phyloP scores from a whole-genome alignment of 2,329 filamentous ascomycete genomes.

The Trichoderma sp. region DNA sequence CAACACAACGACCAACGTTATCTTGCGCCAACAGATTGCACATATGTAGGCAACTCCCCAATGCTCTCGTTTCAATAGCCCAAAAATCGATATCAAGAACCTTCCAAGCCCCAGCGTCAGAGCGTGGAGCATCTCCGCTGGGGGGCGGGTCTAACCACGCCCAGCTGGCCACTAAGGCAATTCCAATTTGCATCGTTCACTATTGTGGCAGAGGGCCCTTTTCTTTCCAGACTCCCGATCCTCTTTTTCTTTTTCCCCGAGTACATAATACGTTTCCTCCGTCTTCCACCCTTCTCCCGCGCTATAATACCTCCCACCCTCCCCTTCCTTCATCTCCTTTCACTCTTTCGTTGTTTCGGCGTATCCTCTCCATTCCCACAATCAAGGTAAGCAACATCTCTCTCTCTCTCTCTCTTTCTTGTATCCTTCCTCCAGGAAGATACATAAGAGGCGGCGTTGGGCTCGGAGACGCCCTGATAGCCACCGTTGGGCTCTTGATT shows the following conservation, averaged over 20 bases:
- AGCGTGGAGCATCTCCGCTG: conserved; percentile 23
- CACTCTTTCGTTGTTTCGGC: background rate
- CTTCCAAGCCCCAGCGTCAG: background rate
- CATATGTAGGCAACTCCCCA: background rate
- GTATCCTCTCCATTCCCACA: conserved; percentile 14
- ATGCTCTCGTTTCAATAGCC: background rate
- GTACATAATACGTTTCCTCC: conserved; percentile 20
- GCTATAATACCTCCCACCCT: conserved; percentile 8
- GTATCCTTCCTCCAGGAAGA: background rate
- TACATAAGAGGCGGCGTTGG: background rate
- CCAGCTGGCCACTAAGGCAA: conserved; percentile 29
- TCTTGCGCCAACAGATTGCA: background rate
- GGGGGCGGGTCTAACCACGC: conserved; percentile 22
- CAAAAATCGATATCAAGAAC: conserved; percentile 13
- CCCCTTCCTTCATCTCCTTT: background rate
- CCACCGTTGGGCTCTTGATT: conserved; percentile 1
- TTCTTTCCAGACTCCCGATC: conserved; percentile 12
- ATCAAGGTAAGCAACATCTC: conserved; percentile 14
- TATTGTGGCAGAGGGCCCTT: conserved; percentile 7
- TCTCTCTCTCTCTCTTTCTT: background rate
- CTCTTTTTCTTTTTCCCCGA: background rate
- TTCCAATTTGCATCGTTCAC: conserved; percentile 31
- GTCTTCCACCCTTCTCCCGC: conserved; percentile 28
- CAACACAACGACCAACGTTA: background rate
- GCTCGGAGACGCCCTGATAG: background rate